These are phyloP conservation scores for Syncephalastrum contaminatum DNA, from an alignment of 371 early-diverging fungal species.

Conservation along the genomic window DNA sequence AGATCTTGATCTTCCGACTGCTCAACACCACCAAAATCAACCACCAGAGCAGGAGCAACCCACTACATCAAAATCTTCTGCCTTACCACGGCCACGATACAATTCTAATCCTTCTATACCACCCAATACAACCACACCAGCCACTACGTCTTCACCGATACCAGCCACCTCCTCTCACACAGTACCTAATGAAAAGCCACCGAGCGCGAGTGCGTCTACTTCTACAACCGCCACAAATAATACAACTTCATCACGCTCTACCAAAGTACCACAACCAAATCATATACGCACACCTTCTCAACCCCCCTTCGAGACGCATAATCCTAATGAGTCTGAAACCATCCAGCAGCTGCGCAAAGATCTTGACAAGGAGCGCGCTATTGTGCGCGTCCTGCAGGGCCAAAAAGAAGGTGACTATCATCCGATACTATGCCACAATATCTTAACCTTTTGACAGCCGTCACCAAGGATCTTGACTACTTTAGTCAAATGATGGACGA, in stretches of 20 bases:
- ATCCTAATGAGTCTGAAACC: background rate
- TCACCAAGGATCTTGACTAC: constrained; percentile 47
- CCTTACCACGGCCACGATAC: constrained; percentile 2
- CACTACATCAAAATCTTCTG: background rate
- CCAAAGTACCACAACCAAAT: constrained; percentile 3
- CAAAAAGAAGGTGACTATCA: constrained; percentile 42
- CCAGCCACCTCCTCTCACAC: background rate
- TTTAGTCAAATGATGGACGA: constrained; percentile 50
- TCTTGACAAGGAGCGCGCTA: constrained; percentile 32
- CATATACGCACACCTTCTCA: constrained; percentile 18
- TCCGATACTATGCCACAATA: background rate
- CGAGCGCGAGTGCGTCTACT: constrained; percentile 1
- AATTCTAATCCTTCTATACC: constrained; percentile 8
- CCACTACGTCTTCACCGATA: constrained; percentile 1
- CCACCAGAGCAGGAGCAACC: constrained; percentile 1
- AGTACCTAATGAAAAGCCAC: background rate
- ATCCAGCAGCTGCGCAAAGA: constrained; percentile 24
- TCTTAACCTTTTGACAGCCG: constrained; percentile 22
- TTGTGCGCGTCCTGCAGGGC: constrained; percentile 32
- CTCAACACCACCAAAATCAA: constrained; percentile 3
- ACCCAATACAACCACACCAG: background rate
- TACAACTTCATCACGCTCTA: constrained; percentile 1
- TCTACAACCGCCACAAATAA: constrained; percentile 6
- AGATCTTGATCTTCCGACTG: background rate
- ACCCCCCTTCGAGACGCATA: too few species aligned